Conservation (phyloP, 345 rosid species). For the Citrus australasica region DNA sequence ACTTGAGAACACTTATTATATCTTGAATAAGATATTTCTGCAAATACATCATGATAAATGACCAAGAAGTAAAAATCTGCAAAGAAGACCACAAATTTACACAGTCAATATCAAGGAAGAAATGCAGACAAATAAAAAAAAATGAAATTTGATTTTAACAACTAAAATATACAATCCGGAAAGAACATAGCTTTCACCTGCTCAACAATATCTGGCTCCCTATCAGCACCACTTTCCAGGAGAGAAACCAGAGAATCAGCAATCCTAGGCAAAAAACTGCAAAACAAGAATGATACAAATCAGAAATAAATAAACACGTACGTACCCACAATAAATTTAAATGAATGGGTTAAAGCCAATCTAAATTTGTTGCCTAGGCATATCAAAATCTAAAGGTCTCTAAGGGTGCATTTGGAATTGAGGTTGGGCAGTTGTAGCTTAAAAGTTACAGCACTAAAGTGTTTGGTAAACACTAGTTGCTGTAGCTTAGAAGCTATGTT, state of each 20-base stretch:
- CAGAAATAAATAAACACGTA: not conserved
- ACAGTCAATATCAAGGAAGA: not conserved
- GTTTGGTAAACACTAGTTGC: no score
- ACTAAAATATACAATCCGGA: not conserved
- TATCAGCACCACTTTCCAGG: constrained; percentile 72
- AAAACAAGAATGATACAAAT: constrained; percentile 20
- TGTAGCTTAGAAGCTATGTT: no score
- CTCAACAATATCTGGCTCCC: constrained; percentile 86
- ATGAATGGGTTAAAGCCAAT: not conserved
- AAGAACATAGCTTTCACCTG: constrained; percentile 49
- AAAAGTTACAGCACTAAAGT: no score
- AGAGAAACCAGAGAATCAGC: constrained; percentile 55
- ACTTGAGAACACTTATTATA: constrained; percentile 60
- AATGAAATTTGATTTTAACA: not conserved
- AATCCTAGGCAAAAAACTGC: constrained; percentile 67
- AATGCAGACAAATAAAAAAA: not conserved
- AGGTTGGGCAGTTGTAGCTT: no score
- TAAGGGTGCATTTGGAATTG: no score
- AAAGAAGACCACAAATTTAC: not conserved
- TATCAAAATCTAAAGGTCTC: not conserved
- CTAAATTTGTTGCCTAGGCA: not conserved
- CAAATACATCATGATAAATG: constrained; percentile 58
- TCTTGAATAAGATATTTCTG: constrained; percentile 60
- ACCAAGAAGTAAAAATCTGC: constrained; percentile 84
- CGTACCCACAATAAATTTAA: not conserved